phyloP scores from a whole-genome alignment of 2,329 filamentous ascomycete species.

The Aschersonia sp. region DNA sequence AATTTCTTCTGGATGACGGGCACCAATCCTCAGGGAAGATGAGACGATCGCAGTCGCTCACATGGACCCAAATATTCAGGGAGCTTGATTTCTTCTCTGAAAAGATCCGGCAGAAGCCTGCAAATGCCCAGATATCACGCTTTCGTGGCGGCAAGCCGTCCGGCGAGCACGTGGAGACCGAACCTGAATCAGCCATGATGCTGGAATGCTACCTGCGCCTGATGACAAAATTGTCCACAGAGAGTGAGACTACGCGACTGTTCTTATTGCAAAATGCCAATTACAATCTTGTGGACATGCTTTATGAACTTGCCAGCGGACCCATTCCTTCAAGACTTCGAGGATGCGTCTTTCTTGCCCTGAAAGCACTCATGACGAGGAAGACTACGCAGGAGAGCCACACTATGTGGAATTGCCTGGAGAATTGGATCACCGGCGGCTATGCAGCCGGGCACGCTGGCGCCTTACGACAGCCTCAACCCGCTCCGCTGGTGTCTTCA shows the following conservation, averaged over 20 bases:
- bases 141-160: conserved; percentile 46
- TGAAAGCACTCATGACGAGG: conserved; percentile 60
- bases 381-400: conserved; percentile 55
- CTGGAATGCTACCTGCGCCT: conserved; percentile 85
- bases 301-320: conserved; percentile 68
- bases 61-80: conserved; percentile 84
- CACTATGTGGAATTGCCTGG: conserved; percentile 66
- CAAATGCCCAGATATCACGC: conserved; percentile 20
- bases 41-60: conserved; percentile 69
- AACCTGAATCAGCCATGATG: conserved; percentile 93
- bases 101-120: conserved; percentile 60
- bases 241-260: conserved; percentile 56
- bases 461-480: conserved; percentile 17
- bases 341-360: conserved; percentile 68
- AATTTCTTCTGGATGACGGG: conserved; percentile 79
- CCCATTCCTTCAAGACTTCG: conserved; percentile 63
- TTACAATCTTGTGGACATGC: conserved; percentile 55
- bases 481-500: conserved; percentile 27
- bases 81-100: conserved; percentile 76
- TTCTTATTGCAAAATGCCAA: conserved; percentile 55
- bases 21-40: conserved; percentile 61
- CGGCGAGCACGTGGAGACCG: conserved; percentile 57
- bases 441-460: conserved; percentile 25
- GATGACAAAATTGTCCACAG: conserved; percentile 64
- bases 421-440: conserved; percentile 60